Base-by-base conservation (phyloP, 495 filamentous ascomycete genomes). In the Xylaria grammica region DNA sequence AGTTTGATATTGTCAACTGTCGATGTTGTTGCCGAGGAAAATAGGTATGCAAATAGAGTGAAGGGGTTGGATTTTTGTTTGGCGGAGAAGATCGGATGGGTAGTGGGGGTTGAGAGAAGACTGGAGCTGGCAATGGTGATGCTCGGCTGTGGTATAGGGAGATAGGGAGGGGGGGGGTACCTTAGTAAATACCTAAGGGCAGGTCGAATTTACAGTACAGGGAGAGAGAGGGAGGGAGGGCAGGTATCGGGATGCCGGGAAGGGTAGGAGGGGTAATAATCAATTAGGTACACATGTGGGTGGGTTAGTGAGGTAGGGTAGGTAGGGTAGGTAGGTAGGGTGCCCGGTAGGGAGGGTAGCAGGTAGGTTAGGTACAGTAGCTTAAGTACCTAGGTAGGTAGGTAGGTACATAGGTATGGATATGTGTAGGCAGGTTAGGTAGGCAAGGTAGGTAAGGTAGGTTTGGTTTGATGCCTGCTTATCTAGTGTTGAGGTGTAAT, bases 231-330 rank as follows among this genome's bases (percentile, higher is more conserved):
- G n/a, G n/a, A n/a, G n/a, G n/a, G n/a, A n/a, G n/a, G n/a, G n/a
- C n/a, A n/a, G n/a, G 53, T 45, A 32, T 58, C 53, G 62, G 52
- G 29, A 57, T 63, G 42, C 61, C 52, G 52, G 61, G 52, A 48
- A 40, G 62, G 62, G 62, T 64, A 64, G 62, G 62, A 58, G 62
- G 62, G 60, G 60, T 62, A 61, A 44, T 54, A 55, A 45, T 34
- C 17, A 46, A 34, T 58, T 52, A 53, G 44, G 58, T 51, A 60
- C 3, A 0, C 26, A 46, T 30, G 38, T 42, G n/a, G n/a, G n/a
- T n/a, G n/a, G 11, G 50, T 11, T 11, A 32, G 9, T 7, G 19
- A 29, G 24, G 5, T 29, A 4, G 24, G 6, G 22, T 1, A 26
- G 2, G 26, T 34, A n/a, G n/a, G 50, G 51, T 54, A 19, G 27